Percentiles rank a stretch among this genome's conserved stretches.
These are phyloP conservation scores for Salix caprea DNA, from an alignment of 345 rosid species.

Conservation along the genomic window DNA sequence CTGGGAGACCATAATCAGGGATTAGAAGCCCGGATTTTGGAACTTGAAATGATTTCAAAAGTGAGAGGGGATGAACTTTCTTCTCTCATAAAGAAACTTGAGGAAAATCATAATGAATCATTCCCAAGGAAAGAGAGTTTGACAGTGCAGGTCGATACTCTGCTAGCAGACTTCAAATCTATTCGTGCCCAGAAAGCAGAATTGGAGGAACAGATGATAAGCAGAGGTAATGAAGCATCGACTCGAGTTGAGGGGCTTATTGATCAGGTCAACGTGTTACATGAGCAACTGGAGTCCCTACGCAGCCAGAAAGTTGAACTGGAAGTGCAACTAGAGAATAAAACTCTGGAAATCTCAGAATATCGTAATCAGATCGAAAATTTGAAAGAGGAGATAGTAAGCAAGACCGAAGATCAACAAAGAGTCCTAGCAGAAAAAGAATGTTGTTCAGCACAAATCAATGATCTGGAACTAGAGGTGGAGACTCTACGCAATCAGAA, in stretches of 20 bases:
- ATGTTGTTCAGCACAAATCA: constrained; percentile 16
- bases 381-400: constrained; percentile 20
- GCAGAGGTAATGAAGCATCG: constrained; percentile 51
- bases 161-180: constrained; percentile 40
- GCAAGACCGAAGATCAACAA: constrained; percentile 24
- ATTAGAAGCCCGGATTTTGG: constrained; percentile 42
- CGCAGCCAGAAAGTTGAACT: constrained; percentile 50
- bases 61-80: constrained; percentile 49
- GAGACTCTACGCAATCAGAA: constrained; percentile 20
- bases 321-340: constrained; percentile 51
- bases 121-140: constrained; percentile 49
- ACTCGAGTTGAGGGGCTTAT: constrained; percentile 36
- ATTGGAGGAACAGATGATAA: constrained; percentile 54
- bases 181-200: constrained; percentile 45
- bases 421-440: constrained; percentile 25
- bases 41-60: constrained; percentile 42
- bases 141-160: constrained; percentile 40
- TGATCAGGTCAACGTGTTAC: constrained; percentile 48
- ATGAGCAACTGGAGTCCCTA: constrained; percentile 48
- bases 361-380: constrained; percentile 29
- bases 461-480: constrained; percentile 24
- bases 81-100: constrained; percentile 44
- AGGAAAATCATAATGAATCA: constrained; percentile 50
- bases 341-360: constrained; percentile 48
- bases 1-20: constrained; percentile 40